Base-by-base conservation (phyloP, 2,329 filamentous ascomycete species). In the Leptographium procerum region DNA sequence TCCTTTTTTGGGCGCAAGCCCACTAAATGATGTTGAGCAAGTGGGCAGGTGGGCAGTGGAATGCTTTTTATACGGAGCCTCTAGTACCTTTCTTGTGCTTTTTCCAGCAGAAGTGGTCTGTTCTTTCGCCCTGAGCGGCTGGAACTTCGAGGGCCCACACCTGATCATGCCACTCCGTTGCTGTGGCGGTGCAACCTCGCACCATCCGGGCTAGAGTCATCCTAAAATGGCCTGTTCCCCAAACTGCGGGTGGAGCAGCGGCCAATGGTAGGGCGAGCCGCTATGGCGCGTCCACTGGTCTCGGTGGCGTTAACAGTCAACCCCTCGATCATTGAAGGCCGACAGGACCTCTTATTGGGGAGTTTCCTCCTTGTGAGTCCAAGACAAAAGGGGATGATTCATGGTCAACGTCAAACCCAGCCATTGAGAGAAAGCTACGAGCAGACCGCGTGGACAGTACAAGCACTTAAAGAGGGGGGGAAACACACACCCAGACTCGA, bases 161-260 rank as follows among this genome's bases (percentile, higher is more conserved):
- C 24, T 9, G 14, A 63, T 64, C 62, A 63, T 61, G 62, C 62
- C 61, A 64, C 33, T 61, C 63, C n/a, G 56, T 48, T 45, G 29
- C 60, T 54, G 59, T 59, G 59, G 61, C 57, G 60, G 60, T 59
- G 60, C 59, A 58, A 47, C 53, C 48, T 64, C 62, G 62, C 60
- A 53, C 60, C 60, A 61, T 58, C n/a, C 19, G 28, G 34, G 16
- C 24, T 4, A 29, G 3, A 16, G 33, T 22, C 34, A 13, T 10
- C 45, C 28, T 14, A 22, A 34, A 54, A 51, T 57, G 55, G 56
- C 55, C 55, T 59, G 59, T 62, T 61, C 34, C 26, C 13, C 43
- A 22, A 16, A 14, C 10, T 8, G 31, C 11, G 47, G 14, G 13
- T 13, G 24, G 13, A 7, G 47, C 24, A 16, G 9, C 5, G 16